Conservation (phyloP, 2,329 filamentous ascomycete genomes). For the Ceratocystis cubensis region DNA sequence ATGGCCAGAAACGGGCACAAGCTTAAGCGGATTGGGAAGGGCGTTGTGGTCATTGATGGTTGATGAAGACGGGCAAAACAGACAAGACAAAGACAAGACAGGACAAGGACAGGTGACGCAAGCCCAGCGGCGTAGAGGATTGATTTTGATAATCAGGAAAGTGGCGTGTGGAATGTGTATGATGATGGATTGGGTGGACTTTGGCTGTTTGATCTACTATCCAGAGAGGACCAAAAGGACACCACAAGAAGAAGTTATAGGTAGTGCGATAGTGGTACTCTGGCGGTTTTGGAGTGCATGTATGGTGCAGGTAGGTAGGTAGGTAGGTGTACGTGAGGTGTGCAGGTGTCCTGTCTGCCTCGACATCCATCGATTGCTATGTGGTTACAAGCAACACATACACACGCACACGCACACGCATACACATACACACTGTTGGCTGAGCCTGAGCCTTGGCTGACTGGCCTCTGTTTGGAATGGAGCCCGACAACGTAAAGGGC, state of each 20-base stretch:
- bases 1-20: conserved; percentile 5
- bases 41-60: neutral
- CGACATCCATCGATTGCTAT: neutral
- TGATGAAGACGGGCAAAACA: neutral
- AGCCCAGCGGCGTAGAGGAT: neutral
- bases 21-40: neutral
- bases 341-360: neutral
- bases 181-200: neutral
- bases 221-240: too few relatives aligned
- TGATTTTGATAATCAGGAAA: neutral
- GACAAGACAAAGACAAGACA: neutral
- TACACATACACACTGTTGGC: neutral
- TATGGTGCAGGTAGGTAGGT: neutral
- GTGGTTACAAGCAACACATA: neutral
- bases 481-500: neutral
- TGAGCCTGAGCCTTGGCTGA: neutral
- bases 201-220: neutral
- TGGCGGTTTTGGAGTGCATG: neutral
- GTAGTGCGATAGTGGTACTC: neutral
- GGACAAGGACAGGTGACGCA: neutral
- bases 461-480: conserved; percentile 2
- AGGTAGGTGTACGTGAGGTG: neutral
- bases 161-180: neutral
- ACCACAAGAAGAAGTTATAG: neutral
- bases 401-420: too few relatives aligned